Conservation (phyloP, 345 rosid genomes). For the Odontarrhena argentea region DNA sequence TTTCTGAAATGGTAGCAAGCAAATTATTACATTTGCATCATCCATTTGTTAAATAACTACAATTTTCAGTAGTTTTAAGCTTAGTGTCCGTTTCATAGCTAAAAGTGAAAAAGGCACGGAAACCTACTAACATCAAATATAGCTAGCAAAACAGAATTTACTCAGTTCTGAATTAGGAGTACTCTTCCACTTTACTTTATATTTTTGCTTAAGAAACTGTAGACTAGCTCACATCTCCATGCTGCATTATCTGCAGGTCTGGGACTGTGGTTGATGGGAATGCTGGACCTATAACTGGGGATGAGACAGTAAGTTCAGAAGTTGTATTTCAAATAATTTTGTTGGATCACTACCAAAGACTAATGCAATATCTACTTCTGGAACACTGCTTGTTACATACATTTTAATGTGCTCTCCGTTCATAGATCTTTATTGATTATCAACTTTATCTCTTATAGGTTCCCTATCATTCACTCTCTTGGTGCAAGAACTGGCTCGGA, state of each 20-base stretch:
- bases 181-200: background rate
- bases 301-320: slow-evolving; percentile 73
- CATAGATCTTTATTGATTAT: slow-evolving; percentile 6
- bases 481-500: slow-evolving; percentile 98
- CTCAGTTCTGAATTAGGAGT: slow-evolving; percentile 6
- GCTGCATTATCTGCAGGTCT: slow-evolving; percentile 60
- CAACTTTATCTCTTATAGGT: slow-evolving; percentile 52
- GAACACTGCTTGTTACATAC: background rate
- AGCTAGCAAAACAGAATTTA: background rate
- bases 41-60: slow-evolving; percentile 5
- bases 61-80: background rate
- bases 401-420: slow-evolving; percentile 1
- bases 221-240: slow-evolving; percentile 25
- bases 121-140: background rate
- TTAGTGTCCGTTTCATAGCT: slow-evolving; percentile 11
- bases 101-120: slow-evolving; percentile 4
- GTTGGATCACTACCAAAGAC: slow-evolving; percentile 14
- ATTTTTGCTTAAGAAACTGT: background rate
- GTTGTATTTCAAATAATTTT: slow-evolving; percentile 24
- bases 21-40: slow-evolving; percentile 24
- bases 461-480: slow-evolving; percentile 91
- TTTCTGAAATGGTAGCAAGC: slow-evolving; percentile 18
- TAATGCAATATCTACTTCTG: background rate
- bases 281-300: slow-evolving; percentile 88
- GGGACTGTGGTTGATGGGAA: slow-evolving; percentile 90